Evolutionary conservation across 75 land plant species (phyloP).

Genomic region (Chamaecyparis obtusa): DNA sequence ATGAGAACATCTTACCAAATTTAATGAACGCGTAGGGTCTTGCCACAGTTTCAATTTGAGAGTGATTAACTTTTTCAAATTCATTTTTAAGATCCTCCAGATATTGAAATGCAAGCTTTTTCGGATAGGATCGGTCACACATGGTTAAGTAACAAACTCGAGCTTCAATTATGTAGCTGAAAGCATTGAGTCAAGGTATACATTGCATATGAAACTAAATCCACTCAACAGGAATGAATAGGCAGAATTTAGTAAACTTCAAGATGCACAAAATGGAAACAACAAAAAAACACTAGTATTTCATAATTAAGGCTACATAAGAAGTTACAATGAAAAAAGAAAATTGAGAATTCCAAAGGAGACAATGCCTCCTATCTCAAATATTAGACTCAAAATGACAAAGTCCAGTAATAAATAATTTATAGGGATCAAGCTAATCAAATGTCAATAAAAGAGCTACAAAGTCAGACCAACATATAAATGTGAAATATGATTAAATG

Average conservation of each 20-base stretch:
- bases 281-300: not conserved
- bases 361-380: not conserved
- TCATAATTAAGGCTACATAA: not conserved
- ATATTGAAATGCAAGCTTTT: conserved; percentile 96
- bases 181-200: conserved; percentile 12
- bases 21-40: conserved; percentile 97
- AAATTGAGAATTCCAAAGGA: not conserved
- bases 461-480: not conserved
- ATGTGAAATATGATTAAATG: not conserved
- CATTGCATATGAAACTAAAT: not conserved
- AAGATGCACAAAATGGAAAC: not conserved
- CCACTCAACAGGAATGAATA: conserved; percentile 3
- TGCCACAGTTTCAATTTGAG: conserved; percentile 94
- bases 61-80: conserved; percentile 81
- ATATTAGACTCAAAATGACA: not conserved
- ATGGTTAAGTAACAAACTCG: conserved; percentile 95
- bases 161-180: conserved; percentile 92
- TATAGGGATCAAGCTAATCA: not conserved
- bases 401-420: not conserved
- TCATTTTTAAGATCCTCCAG: conserved; percentile 93
- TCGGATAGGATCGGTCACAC: conserved; percentile 97
- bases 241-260: not conserved
- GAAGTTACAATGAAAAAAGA: not conserved
- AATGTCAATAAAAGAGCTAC: not conserved
- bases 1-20: conserved; percentile 56